Evolutionary conservation across 2,329 filamentous ascomycete genomes (phyloP).

Genomic region (Fusarium sp.): DNA sequence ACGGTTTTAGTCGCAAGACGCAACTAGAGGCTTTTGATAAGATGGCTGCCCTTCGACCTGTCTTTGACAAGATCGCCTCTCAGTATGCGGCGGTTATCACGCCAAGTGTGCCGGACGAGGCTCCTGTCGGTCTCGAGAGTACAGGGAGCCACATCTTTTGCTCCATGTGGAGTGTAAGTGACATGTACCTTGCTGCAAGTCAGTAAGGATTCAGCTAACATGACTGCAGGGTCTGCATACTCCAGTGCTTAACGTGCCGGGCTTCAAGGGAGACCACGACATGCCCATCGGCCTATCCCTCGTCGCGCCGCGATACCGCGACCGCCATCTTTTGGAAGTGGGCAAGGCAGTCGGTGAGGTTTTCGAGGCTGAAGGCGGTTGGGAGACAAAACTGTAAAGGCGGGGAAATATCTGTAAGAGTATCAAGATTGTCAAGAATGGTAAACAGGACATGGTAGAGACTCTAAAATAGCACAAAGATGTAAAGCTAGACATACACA

Average conservation of each 20-base stretch:
- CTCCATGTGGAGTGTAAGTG: constrained; percentile 63
- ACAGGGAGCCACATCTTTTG: constrained; percentile 69
- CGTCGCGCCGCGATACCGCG: constrained; percentile 59
- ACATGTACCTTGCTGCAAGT: neutral
- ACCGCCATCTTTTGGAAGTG: constrained; percentile 57
- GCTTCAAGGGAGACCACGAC: constrained; percentile 63
- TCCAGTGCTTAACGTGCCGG: constrained; percentile 72
- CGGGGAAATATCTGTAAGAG: neutral
- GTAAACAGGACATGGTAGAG: neutral
- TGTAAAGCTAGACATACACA: constrained; percentile 9
- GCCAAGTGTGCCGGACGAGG: constrained; percentile 70
- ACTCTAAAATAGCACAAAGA: constrained; percentile 9
- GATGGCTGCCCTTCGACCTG: constrained; percentile 64
- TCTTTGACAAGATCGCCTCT: constrained; percentile 63
- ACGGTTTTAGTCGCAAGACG: constrained; percentile 57
- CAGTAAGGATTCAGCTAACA: constrained; percentile 5
- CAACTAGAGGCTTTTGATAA: constrained; percentile 66
- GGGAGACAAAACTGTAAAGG: constrained; percentile 36
- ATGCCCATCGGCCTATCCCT: constrained; percentile 70
- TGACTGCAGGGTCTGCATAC: constrained; percentile 61
- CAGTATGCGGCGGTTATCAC: constrained; percentile 67
- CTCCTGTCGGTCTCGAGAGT: constrained; percentile 62
- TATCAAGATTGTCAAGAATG: constrained; percentile 6
- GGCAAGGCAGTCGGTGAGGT: constrained; percentile 53
- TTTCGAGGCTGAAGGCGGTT: constrained; percentile 49